Percentiles rank a stretch among this genome's conserved stretches.
Evolutionary conservation across 768 basidiomycete species (phyloP).

Genomic region (Dendrothele bispora): DNA sequence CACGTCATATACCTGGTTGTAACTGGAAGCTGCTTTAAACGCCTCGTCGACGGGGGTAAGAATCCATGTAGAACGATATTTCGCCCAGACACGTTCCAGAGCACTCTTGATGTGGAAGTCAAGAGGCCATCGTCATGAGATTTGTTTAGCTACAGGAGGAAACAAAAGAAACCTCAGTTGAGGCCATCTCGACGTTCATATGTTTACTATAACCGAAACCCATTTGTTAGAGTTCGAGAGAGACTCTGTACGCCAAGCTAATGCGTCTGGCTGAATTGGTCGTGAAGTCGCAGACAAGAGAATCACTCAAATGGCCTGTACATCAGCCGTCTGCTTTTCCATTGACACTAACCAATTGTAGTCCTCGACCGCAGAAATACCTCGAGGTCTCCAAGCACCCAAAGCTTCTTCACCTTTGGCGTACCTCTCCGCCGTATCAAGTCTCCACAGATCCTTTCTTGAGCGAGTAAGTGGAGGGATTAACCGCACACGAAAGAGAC

Average conservation of each 20-base stretch:
- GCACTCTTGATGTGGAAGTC: too few species aligned
- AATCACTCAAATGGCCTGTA: slow-evolving; percentile 83
- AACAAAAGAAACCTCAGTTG: too few species aligned
- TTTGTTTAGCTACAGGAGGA: too few species aligned
- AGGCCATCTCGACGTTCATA: too few species aligned
- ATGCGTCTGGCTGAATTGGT: slow-evolving; percentile 48
- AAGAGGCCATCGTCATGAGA: too few species aligned
- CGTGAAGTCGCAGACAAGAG: slow-evolving; percentile 55
- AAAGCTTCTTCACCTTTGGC: slow-evolving; percentile 89
- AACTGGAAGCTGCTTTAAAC: too few species aligned
- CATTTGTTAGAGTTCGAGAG: too few species aligned
- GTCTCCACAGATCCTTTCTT: slow-evolving; percentile 86
- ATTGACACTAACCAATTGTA: slow-evolving; percentile 69
- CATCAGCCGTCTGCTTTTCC: slow-evolving; percentile 80
- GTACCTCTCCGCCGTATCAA: slow-evolving; percentile 94
- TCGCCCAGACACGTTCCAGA: too few species aligned
- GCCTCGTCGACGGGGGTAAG: too few species aligned
- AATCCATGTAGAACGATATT: too few species aligned
- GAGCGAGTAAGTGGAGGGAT: slow-evolving; percentile 86
- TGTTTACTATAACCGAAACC: too few species aligned
- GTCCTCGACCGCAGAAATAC: slow-evolving; percentile 86
- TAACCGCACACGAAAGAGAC: slow-evolving; percentile 78
- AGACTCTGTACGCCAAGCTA: slow-evolving; percentile 71
- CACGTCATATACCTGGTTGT: too few species aligned
- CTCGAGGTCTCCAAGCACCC: slow-evolving; percentile 82